Base-by-base conservation (phyloP, 176 grass and related monocot genomes). In the Carex scoparia region DNA sequence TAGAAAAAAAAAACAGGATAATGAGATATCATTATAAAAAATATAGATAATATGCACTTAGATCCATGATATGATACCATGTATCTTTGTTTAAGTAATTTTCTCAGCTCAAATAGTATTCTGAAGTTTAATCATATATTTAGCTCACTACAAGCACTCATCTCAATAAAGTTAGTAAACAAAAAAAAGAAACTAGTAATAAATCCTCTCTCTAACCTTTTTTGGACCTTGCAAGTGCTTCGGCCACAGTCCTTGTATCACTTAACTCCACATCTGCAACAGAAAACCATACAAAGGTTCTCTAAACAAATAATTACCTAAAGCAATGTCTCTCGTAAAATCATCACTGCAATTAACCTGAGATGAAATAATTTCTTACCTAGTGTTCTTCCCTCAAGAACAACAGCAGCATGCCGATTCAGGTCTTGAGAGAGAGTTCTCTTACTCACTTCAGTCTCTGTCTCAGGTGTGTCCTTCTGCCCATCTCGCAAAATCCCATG, bases 361-460 rank as follows among this genome's bases (percentile, higher is more conserved):
- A 72, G 28, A 85, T 61, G 13, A 60, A 85, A 76, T 85, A n/a
- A 65, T 7, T 49, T 87, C 79, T 65, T 84, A 98, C 95, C 93
- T 90, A 92, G 85, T 86, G 88, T 40, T 85, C 91, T 91, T 56
- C 95, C 95, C 88, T 94, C 95, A 90, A 98, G 95, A 88, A 98
- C 93, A 86, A 98, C 95, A 86, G 95, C 86, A 19, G 93, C 95
- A 91, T 98, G 95, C 16, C 95, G 93, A 86, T 98, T 98, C 72
- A 98, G 75, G 67, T 98, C 95, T 70, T 94, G 95, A 42, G 91
- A 94, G 71, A 98, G 88, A 56, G 92, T 94, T 83, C 95, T 89
- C 79, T 68, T 84, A 56, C 83, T 88, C 30, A 91, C 81, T 49
- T 98, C 95, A 85, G 73, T 90, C 31, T 94, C 91, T 86, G 37